Evolutionary conservation across 192 early-diverging fungal species (phyloP).

Genomic region (Gigaspora rosea): DNA sequence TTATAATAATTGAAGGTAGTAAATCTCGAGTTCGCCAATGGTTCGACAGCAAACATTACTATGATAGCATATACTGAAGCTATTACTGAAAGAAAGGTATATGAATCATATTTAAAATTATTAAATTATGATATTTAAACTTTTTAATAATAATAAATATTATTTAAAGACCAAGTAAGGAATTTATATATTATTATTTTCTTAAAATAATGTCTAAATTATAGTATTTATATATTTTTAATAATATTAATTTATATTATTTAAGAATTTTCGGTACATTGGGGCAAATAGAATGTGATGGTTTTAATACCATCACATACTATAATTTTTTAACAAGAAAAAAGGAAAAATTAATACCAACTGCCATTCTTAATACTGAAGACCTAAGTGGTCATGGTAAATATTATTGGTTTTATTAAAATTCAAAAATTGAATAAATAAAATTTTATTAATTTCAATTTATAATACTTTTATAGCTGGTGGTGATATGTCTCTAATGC

Average conservation of each 20-base stretch:
- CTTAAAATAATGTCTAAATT: background rate
- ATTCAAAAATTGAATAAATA: no score
- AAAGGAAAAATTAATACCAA: slow-evolving; percentile 6
- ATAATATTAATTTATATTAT: background rate
- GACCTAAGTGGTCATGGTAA: slow-evolving; percentile 21
- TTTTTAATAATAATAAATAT: no score
- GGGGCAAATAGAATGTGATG: slow-evolving; percentile 26
- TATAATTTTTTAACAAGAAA: slow-evolving; percentile 19
- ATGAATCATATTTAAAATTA: background rate
- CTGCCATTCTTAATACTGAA: background rate
- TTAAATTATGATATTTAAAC: no score
- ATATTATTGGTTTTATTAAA: background rate
- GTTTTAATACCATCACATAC: background rate
- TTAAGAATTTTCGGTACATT: slow-evolving; percentile 21
- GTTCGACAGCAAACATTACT: slow-evolving; percentile 32
- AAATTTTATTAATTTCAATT: no score
- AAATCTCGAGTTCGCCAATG: slow-evolving; percentile 36
- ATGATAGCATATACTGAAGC: slow-evolving; percentile 36
- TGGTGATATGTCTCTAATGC: no score
- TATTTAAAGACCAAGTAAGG: no score
- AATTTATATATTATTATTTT: no score
- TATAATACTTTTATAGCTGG: no score
- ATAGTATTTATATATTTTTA: background rate
- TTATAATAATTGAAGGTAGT: slow-evolving; percentile 26
- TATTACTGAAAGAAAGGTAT: slow-evolving; percentile 32